Evolutionary conservation across 1,284 basidiomycete species (phyloP), one percentile per base, ranked within the genome.

Genomic region (Athelia psychrophila): DNA sequence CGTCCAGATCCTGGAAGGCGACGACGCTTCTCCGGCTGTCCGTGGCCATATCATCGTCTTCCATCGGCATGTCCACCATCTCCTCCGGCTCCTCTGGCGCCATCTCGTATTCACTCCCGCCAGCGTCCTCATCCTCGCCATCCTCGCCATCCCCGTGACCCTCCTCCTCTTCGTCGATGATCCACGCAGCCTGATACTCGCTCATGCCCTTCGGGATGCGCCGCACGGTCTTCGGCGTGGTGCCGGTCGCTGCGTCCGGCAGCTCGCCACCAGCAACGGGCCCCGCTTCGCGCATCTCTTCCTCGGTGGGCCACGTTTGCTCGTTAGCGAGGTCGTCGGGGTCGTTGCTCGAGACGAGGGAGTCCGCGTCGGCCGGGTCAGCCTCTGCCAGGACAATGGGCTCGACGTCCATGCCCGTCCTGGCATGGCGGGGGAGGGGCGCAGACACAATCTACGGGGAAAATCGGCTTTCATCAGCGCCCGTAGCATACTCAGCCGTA

Each of bases 231-330:
- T 82, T 89, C 2, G 86, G 86, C 10, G 87, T 92, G 2, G 87
- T 87, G 1, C 84, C 84, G 16, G 72, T 73, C 47, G 63, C 68
- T 0, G 86, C 86, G 54, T 88, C 84, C 2, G 89, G 87, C n/a
- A 88, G 64, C 54, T 67, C 63, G 54, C 73, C 64, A 24, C 73
- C 69, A 2, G 54, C 57, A n/a, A 56, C 58, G 18, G 58, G 64
- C 38, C 54, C 62, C 1, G 64, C 70, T 3, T 68, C 74, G 3
- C 75, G 76, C 86, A 99, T 92, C 67, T 98, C 96, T 60, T 98
- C 96, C 66, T 98, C 95, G 0, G 95, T 98, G 0, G 96, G 96
- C 95, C 96, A 98, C 0, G 96, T 99, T 70, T 99, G 96, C 64
- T 99, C 96, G 64, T 96, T 96, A 15, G 80, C 84, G 70, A 98